Conservation (phyloP, 441 rosid species). For the Dalechampia spathulata region DNA sequence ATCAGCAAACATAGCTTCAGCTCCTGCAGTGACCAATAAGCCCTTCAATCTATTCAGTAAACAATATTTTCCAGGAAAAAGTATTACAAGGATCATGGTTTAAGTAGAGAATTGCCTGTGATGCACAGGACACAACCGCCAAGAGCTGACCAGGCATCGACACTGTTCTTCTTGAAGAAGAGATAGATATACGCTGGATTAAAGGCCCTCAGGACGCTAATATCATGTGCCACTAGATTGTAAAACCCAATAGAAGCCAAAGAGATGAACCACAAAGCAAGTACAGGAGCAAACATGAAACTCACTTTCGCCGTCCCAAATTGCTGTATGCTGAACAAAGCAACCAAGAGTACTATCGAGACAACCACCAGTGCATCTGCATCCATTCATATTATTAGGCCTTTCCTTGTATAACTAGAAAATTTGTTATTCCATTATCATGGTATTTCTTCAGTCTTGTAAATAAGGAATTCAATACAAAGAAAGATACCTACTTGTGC, state of each 20-base stretch:
- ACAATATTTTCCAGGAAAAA: not conserved
- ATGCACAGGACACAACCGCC: slow-evolving; percentile 97
- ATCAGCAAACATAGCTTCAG: slow-evolving; percentile 99
- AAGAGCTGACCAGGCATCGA: slow-evolving; percentile 83
- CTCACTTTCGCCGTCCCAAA: slow-evolving; percentile 95
- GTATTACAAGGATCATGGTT: not conserved
- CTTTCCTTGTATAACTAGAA: not conserved
- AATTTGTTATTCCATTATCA: not conserved
- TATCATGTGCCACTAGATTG: slow-evolving; percentile 54
- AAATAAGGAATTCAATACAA: slow-evolving; percentile 1
- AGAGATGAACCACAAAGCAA: slow-evolving; percentile 86
- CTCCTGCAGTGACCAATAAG: slow-evolving; percentile 40
- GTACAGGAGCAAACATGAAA: slow-evolving; percentile 78
- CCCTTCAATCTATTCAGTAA: not conserved
- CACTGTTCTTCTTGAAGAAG: slow-evolving; percentile 78
- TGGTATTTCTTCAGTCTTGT: not conserved
- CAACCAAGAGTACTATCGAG: slow-evolving; percentile 58
- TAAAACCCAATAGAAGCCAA: slow-evolving; percentile 78
- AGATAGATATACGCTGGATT: slow-evolving; percentile 74
- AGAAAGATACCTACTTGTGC: slow-evolving; percentile 50
- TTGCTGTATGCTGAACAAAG: slow-evolving; percentile 74
- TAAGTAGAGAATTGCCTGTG: slow-evolving; percentile 49
- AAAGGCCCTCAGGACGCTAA: slow-evolving; percentile 66
- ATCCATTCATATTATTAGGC: slow-evolving; percentile 5
- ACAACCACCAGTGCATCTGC: slow-evolving; percentile 70